Evolutionary conservation across 768 basidiomycete genomes (phyloP).

Genomic region (Lentinula sp.): DNA sequence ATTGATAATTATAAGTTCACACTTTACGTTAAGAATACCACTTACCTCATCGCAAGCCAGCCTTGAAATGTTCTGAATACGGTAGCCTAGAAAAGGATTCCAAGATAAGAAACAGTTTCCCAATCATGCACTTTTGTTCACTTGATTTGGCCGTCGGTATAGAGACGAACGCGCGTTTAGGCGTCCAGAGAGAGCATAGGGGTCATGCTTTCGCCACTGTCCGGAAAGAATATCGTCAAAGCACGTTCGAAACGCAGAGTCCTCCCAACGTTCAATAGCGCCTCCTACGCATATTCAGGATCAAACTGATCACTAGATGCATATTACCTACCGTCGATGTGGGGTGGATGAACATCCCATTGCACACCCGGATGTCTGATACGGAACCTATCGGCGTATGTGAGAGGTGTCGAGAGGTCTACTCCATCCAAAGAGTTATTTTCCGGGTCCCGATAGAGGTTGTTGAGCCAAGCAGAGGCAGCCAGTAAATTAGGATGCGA

Average conservation of each 20-base stretch:
- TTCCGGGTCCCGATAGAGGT: conserved; percentile 27
- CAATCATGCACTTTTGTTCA: conserved; percentile 13
- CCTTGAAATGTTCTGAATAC: conserved; percentile 51
- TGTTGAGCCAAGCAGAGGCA: conserved; percentile 42
- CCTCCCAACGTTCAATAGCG: conserved; percentile 57
- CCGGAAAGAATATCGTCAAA: conserved; percentile 46
- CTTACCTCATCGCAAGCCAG: conserved; percentile 60
- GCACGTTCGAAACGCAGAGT: conserved; percentile 38
- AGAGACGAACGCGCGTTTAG: conserved; percentile 46
- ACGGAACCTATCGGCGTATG: conserved; percentile 59
- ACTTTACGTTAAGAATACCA: background rate
- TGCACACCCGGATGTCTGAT: conserved; percentile 50
- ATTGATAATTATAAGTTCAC: conserved; percentile 1
- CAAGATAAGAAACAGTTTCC: background rate
- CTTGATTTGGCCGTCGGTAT: conserved; percentile 41
- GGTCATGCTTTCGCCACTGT: conserved; percentile 47
- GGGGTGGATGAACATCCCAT: conserved; percentile 33
- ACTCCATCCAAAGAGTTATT: conserved; percentile 31
- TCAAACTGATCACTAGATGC: background rate
- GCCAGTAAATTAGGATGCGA: conserved; percentile 48
- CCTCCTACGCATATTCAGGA: conserved; percentile 37
- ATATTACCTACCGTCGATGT: conserved; percentile 18
- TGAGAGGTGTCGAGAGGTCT: conserved; percentile 43
- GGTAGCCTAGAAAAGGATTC: conserved; percentile 29
- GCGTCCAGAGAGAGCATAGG: conserved; percentile 45